Conservation (phyloP, 495 filamentous ascomycete genomes). For the Ascobolus immersus region DNA sequence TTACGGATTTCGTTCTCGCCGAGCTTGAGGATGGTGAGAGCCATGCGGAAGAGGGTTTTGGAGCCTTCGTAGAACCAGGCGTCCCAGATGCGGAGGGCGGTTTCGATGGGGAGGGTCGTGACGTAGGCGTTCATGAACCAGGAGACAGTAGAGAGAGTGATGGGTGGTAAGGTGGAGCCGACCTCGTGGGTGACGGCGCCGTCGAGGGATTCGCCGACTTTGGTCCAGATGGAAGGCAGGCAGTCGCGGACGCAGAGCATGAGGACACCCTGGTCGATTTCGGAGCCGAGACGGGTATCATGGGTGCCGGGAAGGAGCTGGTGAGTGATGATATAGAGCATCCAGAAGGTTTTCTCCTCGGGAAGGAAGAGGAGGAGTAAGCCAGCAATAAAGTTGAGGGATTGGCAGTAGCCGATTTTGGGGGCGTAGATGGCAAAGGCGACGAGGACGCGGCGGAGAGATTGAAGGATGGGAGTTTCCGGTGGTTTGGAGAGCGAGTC, state of each 20-base stretch:
- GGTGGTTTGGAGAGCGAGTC: constrained; percentile 13
- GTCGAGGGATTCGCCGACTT: constrained; percentile 54
- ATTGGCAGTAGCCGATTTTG: constrained; percentile 82
- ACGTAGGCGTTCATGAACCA: constrained; percentile 98
- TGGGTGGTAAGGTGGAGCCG: constrained; percentile 44
- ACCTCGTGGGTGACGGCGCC: constrained; percentile 25
- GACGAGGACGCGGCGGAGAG: constrained; percentile 61
- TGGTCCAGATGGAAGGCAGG: constrained; percentile 67
- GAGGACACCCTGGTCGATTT: constrained; percentile 80
- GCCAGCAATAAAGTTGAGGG: constrained; percentile 89
- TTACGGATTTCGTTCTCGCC: constrained; percentile 59
- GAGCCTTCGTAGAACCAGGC: constrained; percentile 85
- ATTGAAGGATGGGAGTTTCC: constrained; percentile 55
- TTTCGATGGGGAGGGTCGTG: constrained; percentile 73
- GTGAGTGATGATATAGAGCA: constrained; percentile 76
- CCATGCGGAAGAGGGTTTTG: constrained; percentile 82
- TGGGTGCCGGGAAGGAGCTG: constrained; percentile 79
- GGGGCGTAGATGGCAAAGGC: constrained; percentile 80
- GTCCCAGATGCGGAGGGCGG: constrained; percentile 81
- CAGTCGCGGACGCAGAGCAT: constrained; percentile 63
- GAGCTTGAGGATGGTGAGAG: constrained; percentile 75
- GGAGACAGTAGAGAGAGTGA: constrained; percentile 78
- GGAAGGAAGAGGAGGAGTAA: constrained; percentile 78
- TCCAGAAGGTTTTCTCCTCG: constrained; percentile 82
- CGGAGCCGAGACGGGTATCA: constrained; percentile 69